phyloP scores from a whole-genome alignment of 2,329 filamentous ascomycete genomes.

The Fusarium mexicanum region DNA sequence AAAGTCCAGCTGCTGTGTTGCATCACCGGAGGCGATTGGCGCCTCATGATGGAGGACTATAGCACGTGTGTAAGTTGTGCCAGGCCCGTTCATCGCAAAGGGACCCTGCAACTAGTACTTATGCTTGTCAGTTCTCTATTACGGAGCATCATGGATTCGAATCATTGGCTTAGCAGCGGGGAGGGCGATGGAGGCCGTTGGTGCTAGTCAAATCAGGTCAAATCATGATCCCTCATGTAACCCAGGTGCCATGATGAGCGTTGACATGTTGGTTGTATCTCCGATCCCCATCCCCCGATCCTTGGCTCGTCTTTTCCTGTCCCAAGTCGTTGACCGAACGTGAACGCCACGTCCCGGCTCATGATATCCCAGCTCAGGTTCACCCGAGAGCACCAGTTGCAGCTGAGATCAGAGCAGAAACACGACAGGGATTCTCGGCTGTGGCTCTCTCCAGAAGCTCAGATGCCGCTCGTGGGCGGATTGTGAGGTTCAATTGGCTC shows the following conservation, averaged over 20 bases:
- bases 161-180: not conserved
- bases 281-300: conserved; percentile 25
- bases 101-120: conserved; percentile 13
- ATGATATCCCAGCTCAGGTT: conserved; percentile 17
- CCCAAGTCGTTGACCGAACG: conserved; percentile 40
- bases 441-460: conserved; percentile 11
- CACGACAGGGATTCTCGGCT: conserved; percentile 12
- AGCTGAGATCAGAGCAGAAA: conserved; percentile 29
- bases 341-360: conserved; percentile 12
- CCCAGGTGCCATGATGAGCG: conserved; percentile 31
- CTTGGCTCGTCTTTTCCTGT: conserved; percentile 30
- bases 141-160: not conserved
- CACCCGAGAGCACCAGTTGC: conserved; percentile 1
- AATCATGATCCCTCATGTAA: conserved; percentile 23
- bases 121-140: conserved; percentile 21
- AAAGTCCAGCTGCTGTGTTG: conserved; percentile 21
- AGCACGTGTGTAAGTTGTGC: conserved; percentile 37
- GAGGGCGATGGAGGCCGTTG: not conserved
- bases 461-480: conserved; percentile 38
- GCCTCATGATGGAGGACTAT: conserved; percentile 34
- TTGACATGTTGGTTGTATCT: conserved; percentile 5
- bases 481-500: conserved; percentile 29
- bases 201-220: conserved; percentile 24
- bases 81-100: conserved; percentile 20
- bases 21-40: conserved; percentile 19